These are phyloP conservation scores for Rosellinia necatrix DNA, from an alignment of 2,329 filamentous ascomycete species.

Conservation along the genomic window DNA sequence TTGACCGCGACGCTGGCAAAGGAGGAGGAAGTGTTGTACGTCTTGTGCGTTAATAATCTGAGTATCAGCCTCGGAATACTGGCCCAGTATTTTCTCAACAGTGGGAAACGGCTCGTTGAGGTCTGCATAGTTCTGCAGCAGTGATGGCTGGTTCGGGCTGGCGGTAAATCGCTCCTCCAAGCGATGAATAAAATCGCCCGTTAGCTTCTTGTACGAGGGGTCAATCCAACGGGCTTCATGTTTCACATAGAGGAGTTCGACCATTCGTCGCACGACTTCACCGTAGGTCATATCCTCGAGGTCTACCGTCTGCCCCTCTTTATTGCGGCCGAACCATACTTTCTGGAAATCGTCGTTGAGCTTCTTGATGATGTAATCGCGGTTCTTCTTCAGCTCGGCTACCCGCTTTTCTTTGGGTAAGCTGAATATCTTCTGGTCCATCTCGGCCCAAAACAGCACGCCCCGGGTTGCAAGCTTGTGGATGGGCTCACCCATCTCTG, in stretches of 20 bases:
- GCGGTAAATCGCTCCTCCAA: constrained; percentile 94
- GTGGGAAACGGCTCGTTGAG: constrained; percentile 80
- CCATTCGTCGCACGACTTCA: constrained; percentile 84
- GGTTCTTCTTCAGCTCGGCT: constrained; percentile 83
- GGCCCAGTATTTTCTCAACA: constrained; percentile 76
- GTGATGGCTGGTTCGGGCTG: constrained; percentile 71
- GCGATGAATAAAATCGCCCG: constrained; percentile 94
- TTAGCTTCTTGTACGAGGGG: constrained; percentile 77
- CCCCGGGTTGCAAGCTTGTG: constrained; percentile 97
- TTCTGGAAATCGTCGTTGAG: constrained; percentile 97
- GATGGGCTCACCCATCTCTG: constrained; percentile 99
- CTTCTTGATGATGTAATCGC: constrained; percentile 91
- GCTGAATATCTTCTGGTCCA: constrained; percentile 98
- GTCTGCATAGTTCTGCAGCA: constrained; percentile 88
- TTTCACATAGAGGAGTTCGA: constrained; percentile 89
- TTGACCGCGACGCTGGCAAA: constrained; percentile 89
- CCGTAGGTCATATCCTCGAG: constrained; percentile 96
- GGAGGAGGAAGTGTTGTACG: constrained; percentile 92
- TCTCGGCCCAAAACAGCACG: constrained; percentile 96
- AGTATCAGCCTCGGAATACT: constrained; percentile 83
- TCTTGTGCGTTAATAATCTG: constrained; percentile 99
- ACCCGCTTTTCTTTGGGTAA: constrained; percentile 94
- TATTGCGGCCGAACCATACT: constrained; percentile 92
- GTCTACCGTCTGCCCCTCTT: constrained; percentile 78
- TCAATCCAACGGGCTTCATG: constrained; percentile 94